phyloP scores from a whole-genome alignment of 2,329 filamentous ascomycete species.

The Colletotrichum graminicola region DNA sequence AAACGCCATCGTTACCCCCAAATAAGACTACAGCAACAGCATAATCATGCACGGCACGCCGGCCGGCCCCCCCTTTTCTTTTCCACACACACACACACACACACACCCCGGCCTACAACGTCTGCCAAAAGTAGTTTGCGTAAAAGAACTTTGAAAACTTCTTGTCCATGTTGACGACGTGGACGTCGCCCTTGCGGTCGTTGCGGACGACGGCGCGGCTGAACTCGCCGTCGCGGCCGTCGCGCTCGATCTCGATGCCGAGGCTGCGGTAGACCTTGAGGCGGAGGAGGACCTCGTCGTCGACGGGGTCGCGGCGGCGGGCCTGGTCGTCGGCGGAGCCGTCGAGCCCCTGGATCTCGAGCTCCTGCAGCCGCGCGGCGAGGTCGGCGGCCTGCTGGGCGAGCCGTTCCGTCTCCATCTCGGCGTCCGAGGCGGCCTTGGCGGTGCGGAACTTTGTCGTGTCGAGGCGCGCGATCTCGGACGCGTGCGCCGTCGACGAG shows the following conservation, averaged over 20 bases:
- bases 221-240: slow-evolving; percentile 82
- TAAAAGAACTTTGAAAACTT: slow-evolving; percentile 94
- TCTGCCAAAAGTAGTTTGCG: slow-evolving; percentile 96
- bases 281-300: slow-evolving; percentile 78
- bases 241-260: slow-evolving; percentile 87
- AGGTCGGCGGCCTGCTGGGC: slow-evolving; percentile 82
- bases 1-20: slow-evolving; percentile 22
- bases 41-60: not conserved
- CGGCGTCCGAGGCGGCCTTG: slow-evolving; percentile 89
- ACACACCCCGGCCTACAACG: slow-evolving; percentile 63
- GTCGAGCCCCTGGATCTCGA: slow-evolving; percentile 90
- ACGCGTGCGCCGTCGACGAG: slow-evolving; percentile 83
- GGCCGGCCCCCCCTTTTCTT: no score
- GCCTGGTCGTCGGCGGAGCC: slow-evolving; percentile 61
- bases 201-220: slow-evolving; percentile 88
- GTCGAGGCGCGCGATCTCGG: slow-evolving; percentile 87
- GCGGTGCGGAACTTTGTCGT: slow-evolving; percentile 94
- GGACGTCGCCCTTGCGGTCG: slow-evolving; percentile 87
- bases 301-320: slow-evolving; percentile 60
- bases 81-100: not conserved
- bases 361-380: slow-evolving; percentile 79
- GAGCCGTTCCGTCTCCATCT: slow-evolving; percentile 95
- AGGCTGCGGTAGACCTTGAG: slow-evolving; percentile 92
- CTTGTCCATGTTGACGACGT: slow-evolving; percentile 93
- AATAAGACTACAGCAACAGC: not conserved